Evolutionary conservation across 139 green algal genomes (phyloP).

Genomic region (Chlamydomonas sp.): DNA sequence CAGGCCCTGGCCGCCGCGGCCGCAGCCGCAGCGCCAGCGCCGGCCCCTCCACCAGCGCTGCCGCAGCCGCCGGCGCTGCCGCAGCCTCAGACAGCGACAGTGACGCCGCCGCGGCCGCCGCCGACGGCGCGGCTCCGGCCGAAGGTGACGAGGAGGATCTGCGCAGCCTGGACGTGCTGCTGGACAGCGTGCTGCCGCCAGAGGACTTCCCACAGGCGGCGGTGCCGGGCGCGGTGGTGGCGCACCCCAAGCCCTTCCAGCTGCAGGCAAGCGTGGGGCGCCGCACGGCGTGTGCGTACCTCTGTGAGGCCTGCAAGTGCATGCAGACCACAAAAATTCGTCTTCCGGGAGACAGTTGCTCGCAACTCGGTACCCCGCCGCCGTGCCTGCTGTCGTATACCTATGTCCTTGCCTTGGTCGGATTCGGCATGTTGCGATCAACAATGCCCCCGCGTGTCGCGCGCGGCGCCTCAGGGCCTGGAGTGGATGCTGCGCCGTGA

Average conservation of each 20-base stretch:
- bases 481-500: constrained; percentile 73
- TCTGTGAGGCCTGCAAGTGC: too few species aligned
- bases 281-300: too few species aligned
- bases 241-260: constrained; percentile 66
- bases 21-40: background rate
- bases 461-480: constrained; percentile 45
- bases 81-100: too few species aligned
- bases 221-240: constrained; percentile 25
- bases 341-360: too few species aligned
- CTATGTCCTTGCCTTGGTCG: too few species aligned
- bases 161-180: constrained; percentile 36
- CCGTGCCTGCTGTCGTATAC: too few species aligned
- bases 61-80: too few species aligned
- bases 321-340: too few species aligned
- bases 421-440: too few species aligned
- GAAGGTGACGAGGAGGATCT: background rate
- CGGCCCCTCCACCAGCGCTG: background rate
- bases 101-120: too few species aligned
- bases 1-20: background rate
- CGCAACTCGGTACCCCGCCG: too few species aligned
- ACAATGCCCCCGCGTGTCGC: background rate
- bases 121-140: background rate
- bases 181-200: constrained; percentile 35
- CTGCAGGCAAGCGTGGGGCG: constrained; percentile 36
- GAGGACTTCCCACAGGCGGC: background rate